These are phyloP conservation scores for Colletotrichum magnum DNA, from an alignment of 2,329 filamentous ascomycete species.

Conservation along the genomic window DNA sequence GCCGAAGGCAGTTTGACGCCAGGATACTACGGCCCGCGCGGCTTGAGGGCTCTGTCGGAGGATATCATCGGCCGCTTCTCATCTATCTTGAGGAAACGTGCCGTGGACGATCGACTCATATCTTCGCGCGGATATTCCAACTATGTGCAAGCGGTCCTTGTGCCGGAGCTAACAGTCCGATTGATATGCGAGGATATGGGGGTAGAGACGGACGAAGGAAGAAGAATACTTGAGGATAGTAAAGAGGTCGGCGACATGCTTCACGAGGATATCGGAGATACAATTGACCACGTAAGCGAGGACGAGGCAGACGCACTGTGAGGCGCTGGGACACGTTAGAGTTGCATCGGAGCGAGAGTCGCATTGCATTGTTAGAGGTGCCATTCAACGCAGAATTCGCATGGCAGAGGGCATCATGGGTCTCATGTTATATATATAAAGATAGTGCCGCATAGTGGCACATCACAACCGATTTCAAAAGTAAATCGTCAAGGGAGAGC, in stretches of 20 bases:
- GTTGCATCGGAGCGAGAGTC: neutral
- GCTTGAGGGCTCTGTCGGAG: conserved; percentile 80
- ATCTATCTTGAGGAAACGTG: conserved; percentile 70
- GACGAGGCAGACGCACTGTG: conserved; percentile 7
- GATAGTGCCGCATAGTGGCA: no score
- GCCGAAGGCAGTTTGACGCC: conserved; percentile 73
- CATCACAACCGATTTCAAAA: no score
- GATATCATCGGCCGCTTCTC: conserved; percentile 74
- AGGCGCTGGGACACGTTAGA: neutral
- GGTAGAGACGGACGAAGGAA: conserved; percentile 59
- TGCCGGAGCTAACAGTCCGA: conserved; percentile 76
- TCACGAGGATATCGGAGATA: conserved; percentile 71
- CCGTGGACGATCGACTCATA: conserved; percentile 75
- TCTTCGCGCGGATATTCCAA: conserved; percentile 75
- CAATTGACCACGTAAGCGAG: conserved; percentile 35
- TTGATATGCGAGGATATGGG: conserved; percentile 71
- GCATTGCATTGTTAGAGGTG: neutral
- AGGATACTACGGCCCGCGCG: conserved; percentile 87
- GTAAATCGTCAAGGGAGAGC: no score
- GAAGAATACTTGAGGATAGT: conserved; percentile 75
- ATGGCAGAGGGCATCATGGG: neutral
- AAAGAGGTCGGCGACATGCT: conserved; percentile 76
- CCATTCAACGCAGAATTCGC: neutral
- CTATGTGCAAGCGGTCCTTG: conserved; percentile 82
- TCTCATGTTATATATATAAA: no score